Base-by-base conservation (phyloP, 1,284 basidiomycete genomes). In the Cryptococcus hybrid region DNA sequence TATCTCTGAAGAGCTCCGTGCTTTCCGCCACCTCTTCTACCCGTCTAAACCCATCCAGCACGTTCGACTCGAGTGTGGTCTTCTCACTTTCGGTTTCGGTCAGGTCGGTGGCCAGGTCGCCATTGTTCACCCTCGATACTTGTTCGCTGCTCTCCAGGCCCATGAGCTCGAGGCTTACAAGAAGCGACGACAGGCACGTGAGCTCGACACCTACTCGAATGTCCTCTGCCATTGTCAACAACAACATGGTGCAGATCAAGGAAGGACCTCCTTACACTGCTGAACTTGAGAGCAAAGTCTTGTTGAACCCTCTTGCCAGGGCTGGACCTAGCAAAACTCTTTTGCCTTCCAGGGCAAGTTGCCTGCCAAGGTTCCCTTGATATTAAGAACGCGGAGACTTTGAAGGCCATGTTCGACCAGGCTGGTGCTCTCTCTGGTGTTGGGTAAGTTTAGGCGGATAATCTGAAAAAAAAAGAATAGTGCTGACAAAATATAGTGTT, bases 71-170 rank as follows among this genome's bases (percentile, higher is more conserved):
- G 88, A 89, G 60, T 89, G 89, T 51, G 92, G 91, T 79, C 83
- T 92, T 61, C 89, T 95, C 83, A 97, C 95, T 3, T 99, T 99
- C 81, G 96, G 96, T 69, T 99, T 99, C 83, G 96, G 95, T 70
- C 96, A 99, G 85, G 94, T 97, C 65, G 96, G 95, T 63, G 96
- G 95, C 61, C 90, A 88, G 61, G 88, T 87, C 50, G 84, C 95
- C 62, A 82, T 97, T 66, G 76, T 99, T 56, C 88, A 99, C 79
- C 92, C 96, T 52, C 89, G 90, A 65, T 92, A 92, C 81, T 83
- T 97, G 62, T 87, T 93, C 65, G 95, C 88, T 54, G 83, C 89
- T 11, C 80, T 98, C 46, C 86, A 90, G 62, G 84, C 88, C 2
- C 80, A 84, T 36, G 76, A 83, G 61, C 94, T 93, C 69, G 84